phyloP scores from a whole-genome alignment of 331 rosid genomes.

The Malus hybrid region DNA sequence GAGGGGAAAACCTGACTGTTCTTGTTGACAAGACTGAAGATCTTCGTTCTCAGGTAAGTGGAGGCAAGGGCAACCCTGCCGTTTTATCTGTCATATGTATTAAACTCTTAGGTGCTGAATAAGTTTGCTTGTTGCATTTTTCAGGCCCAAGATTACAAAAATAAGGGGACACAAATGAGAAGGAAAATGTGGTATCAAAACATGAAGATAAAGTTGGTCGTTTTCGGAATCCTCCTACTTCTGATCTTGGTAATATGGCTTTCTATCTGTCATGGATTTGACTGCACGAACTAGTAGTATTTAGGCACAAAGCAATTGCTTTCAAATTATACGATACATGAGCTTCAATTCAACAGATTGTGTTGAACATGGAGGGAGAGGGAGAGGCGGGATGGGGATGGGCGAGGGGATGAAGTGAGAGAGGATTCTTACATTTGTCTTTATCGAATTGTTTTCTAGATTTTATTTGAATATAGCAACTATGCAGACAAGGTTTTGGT shows the following conservation, averaged over 20 bases:
- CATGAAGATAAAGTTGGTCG: conserved; percentile 80
- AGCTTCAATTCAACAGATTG: conserved; percentile 6
- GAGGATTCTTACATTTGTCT: too few species aligned
- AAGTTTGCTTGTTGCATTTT: not conserved
- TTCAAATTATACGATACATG: conserved; percentile 10
- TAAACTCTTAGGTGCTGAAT: conserved; percentile 6
- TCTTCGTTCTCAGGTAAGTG: conserved; percentile 59
- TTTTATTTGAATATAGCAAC: conserved; percentile 19
- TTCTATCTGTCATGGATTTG: conserved; percentile 79
- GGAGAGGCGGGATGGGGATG: not conserved
- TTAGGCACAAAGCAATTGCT: conserved; percentile 3
- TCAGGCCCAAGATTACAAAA: conserved; percentile 67
- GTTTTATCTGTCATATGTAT: not conserved
- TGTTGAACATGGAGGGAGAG: not conserved
- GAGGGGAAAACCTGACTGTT: conserved; percentile 74
- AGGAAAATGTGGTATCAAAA: conserved; percentile 90
- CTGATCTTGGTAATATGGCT: conserved; percentile 77
- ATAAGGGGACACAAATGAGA: conserved; percentile 52
- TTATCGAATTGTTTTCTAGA: too few species aligned
- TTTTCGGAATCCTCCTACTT: conserved; percentile 59
- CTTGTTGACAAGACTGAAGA: conserved; percentile 73
- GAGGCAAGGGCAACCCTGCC: conserved; percentile 10
- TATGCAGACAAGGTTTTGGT: not conserved
- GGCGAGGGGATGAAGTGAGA: not conserved
- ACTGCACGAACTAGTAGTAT: conserved; percentile 53